phyloP scores from a whole-genome alignment of 192 early-diverging fungal genomes.

The Backusella parvicylindrica region DNA sequence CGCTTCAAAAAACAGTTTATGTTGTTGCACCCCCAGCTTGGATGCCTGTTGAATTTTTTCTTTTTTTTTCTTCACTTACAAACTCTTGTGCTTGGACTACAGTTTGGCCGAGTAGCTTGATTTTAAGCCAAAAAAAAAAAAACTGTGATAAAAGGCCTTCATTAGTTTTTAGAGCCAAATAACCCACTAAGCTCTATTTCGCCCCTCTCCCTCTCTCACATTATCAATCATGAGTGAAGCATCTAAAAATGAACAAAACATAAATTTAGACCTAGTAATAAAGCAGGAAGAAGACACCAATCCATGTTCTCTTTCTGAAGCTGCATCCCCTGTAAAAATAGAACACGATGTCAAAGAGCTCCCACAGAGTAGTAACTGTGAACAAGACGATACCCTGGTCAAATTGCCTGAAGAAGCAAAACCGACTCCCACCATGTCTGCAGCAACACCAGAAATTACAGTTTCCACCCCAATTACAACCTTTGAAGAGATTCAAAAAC shows the following conservation, averaged over 20 bases:
- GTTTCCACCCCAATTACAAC: slow-evolving; percentile 18
- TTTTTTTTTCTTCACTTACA: background rate
- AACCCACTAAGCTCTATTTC: background rate
- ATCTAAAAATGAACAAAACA: background rate
- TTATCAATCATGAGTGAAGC: background rate
- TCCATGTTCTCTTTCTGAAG: background rate
- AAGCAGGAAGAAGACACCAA: background rate
- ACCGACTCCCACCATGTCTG: background rate
- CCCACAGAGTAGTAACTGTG: background rate
- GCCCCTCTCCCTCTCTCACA: background rate
- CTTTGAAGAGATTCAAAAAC: slow-evolving; percentile 53
- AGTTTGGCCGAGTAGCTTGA: slow-evolving; percentile 1
- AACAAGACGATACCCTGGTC: slow-evolving; percentile 4
- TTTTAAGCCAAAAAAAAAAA: background rate
- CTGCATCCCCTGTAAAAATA: background rate
- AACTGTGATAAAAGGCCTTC: background rate
- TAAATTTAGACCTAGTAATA: slow-evolving; percentile 7
- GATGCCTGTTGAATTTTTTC: background rate
- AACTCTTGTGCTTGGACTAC: background rate
- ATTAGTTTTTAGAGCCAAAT: background rate
- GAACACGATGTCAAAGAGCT: background rate
- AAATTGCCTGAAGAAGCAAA: background rate
- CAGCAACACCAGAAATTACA: background rate
- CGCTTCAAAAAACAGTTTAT: background rate
- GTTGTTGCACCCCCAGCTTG: background rate